A percentile compares a stretch with the other conserved stretches of the same genome.
Evolutionary conservation across 2,329 filamentous ascomycete species (phyloP).

Genomic region (Pyrenophora tritici-repentis): DNA sequence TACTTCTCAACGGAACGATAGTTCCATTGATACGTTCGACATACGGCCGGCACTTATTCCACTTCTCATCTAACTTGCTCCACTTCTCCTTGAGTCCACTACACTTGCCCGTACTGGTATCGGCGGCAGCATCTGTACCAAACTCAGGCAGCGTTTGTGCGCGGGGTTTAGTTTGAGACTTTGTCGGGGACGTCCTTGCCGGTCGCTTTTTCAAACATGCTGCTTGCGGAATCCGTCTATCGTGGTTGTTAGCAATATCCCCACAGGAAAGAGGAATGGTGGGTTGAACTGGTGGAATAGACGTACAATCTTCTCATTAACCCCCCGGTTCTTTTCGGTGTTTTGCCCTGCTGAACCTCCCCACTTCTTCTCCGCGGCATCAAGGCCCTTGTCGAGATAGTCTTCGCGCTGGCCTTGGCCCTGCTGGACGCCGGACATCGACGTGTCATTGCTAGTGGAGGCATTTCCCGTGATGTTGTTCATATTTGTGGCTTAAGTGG

Average conservation of each 20-base stretch:
- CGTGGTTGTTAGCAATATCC: neutral
- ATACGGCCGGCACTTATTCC: slow-evolving; percentile 17
- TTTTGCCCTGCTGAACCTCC: slow-evolving; percentile 42
- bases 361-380: slow-evolving; percentile 50
- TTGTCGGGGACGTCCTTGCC: slow-evolving; percentile 57
- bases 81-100: neutral
- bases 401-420: slow-evolving; percentile 14
- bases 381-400: slow-evolving; percentile 23
- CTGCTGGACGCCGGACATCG: neutral
- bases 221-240: slow-evolving; percentile 55
- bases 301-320: slow-evolving; percentile 48
- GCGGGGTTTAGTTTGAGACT: slow-evolving; percentile 51
- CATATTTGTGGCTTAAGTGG: slow-evolving; percentile 7
- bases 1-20: slow-evolving; percentile 6
- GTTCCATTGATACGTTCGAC: slow-evolving; percentile 21
- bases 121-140: too few relatives aligned
- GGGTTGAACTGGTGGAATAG: neutral
- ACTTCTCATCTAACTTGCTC: slow-evolving; percentile 14
- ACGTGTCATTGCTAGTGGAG: slow-evolving; percentile 2
- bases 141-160: neutral
- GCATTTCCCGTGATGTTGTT: slow-evolving; percentile 4
- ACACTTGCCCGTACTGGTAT: too few relatives aligned
- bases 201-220: slow-evolving; percentile 57
- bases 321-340: slow-evolving; percentile 48
- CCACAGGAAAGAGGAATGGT: neutral